Evolutionary conservation across 2,329 filamentous ascomycete genomes (phyloP).

Genomic region (Blastomyces emzantsi): DNA sequence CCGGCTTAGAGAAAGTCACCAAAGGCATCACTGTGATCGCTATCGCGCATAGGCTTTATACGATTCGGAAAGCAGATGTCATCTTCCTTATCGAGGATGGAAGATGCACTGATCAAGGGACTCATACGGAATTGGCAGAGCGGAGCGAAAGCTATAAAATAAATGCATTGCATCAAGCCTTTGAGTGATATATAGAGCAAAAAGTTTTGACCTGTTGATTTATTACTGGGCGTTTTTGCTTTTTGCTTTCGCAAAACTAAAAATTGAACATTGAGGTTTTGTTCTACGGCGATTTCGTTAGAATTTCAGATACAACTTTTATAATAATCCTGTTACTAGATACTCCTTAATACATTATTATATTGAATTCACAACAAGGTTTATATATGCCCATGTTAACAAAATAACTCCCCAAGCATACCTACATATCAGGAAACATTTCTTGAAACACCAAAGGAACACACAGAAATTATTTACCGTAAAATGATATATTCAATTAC

Average conservation of each 20-base stretch:
- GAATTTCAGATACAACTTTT: background rate
- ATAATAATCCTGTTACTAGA: background rate
- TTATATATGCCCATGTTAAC: background rate
- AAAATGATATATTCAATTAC: background rate
- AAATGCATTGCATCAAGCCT: constrained; percentile 33
- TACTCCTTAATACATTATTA: background rate
- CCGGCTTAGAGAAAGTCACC: constrained; percentile 53
- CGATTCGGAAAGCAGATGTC: constrained; percentile 65
- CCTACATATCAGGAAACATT: too few species aligned
- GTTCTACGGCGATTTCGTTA: background rate
- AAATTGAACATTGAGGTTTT: background rate
- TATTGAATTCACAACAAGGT: background rate
- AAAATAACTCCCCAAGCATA: background rate
- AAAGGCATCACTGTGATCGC: constrained; percentile 53
- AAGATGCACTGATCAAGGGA: constrained; percentile 52
- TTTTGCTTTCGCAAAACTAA: background rate
- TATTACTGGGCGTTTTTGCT: background rate
- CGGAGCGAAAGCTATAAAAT: constrained; percentile 33
- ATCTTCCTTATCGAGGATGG: constrained; percentile 71
- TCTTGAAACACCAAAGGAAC: too few species aligned
- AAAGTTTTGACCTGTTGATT: background rate
- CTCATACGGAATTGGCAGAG: constrained; percentile 51
- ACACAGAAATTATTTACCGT: background rate
- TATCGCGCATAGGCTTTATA: constrained; percentile 65
- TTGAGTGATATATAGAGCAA: constrained; percentile 14